A percentile compares a stretch with the other conserved stretches of the same genome.
These are phyloP conservation scores for Barnettozyma salicaria DNA, from an alignment of 805 yeast species.

Conservation along the genomic window DNA sequence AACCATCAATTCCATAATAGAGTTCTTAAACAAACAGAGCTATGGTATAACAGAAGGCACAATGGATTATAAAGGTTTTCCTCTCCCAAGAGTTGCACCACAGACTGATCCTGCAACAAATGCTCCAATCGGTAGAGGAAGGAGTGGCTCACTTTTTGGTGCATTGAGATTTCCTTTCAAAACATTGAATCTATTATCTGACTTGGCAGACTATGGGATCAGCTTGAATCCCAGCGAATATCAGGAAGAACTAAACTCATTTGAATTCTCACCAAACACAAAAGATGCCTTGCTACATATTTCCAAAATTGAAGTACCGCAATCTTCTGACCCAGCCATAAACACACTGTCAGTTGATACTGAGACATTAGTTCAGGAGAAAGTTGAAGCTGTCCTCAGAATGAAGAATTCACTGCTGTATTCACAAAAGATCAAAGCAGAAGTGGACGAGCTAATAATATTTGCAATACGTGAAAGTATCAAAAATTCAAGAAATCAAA, in stretches of 20 bases:
- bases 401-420: conserved; percentile 69
- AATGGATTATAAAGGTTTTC: conserved; percentile 52
- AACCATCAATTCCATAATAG: conserved; percentile 36
- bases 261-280: conserved; percentile 54
- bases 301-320: conserved; percentile 34
- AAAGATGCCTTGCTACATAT: conserved; percentile 47
- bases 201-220: conserved; percentile 70
- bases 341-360: conserved; percentile 62
- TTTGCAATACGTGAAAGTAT: conserved; percentile 60
- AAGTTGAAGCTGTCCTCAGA: conserved; percentile 64
- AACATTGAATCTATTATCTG: conserved; percentile 49
- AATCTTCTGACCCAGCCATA: conserved; percentile 61
- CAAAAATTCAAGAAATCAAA: conserved; percentile 35
- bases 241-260: conserved; percentile 22
- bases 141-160: conserved; percentile 37
- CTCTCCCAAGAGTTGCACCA: conserved; percentile 33
- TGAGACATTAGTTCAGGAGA: conserved; percentile 48
- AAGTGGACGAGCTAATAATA: conserved; percentile 66
- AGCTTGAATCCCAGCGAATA: conserved; percentile 68
- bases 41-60: conserved; percentile 7
- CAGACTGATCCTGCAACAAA: conserved; percentile 16
- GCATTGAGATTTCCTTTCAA: conserved; percentile 54
- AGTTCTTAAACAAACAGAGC: conserved; percentile 25
- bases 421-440: conserved; percentile 69
- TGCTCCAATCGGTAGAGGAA: conserved; percentile 29